A percentile compares a stretch with the other conserved stretches of the same genome.
Evolutionary conservation across 2,329 filamentous ascomycete species (phyloP).

Genomic region (Claviceps pazoutovae): DNA sequence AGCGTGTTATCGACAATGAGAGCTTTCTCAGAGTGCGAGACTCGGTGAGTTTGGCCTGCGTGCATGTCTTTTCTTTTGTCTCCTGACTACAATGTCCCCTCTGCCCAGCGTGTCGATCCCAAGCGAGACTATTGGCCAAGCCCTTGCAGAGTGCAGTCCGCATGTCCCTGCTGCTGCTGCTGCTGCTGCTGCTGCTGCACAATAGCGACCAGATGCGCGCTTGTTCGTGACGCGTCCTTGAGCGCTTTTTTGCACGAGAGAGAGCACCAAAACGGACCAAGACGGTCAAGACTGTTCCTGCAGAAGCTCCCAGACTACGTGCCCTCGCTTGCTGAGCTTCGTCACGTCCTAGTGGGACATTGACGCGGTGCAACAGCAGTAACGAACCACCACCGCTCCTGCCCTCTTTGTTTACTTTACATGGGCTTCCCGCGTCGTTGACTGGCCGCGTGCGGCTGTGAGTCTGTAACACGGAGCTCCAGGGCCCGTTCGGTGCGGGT

Average conservation of each 20-base stretch:
- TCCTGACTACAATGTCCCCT: background rate
- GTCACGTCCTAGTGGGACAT: background rate
- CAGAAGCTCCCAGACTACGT: too few species aligned
- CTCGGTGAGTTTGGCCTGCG: conserved; percentile 45
- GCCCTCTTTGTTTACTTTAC: conserved; percentile 11
- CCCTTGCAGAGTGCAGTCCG: background rate
- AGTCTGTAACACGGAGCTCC: background rate
- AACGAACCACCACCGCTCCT: background rate
- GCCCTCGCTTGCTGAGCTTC: background rate
- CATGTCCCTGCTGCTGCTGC: background rate
- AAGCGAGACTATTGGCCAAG: background rate
- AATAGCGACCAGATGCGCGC: background rate
- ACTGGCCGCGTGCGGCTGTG: background rate
- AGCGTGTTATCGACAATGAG: conserved; percentile 47
- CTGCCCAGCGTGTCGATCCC: background rate
- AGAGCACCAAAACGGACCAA: too few species aligned
- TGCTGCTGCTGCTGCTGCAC: background rate
- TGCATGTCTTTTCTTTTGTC: conserved; percentile 3
- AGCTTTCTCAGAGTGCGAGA: conserved; percentile 72
- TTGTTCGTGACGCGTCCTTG: too few species aligned
- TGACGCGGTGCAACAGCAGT: conserved; percentile 1
- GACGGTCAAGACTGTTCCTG: too few species aligned
- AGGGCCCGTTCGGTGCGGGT: background rate
- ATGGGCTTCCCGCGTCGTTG: conserved; percentile 7
- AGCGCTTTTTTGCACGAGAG: too few species aligned